A percentile compares a stretch with the other conserved stretches of the same genome.
These are phyloP conservation scores for Aspergillus oerlinghausenensis DNA, from an alignment of 2,329 filamentous ascomycete species.

Conservation along the genomic window DNA sequence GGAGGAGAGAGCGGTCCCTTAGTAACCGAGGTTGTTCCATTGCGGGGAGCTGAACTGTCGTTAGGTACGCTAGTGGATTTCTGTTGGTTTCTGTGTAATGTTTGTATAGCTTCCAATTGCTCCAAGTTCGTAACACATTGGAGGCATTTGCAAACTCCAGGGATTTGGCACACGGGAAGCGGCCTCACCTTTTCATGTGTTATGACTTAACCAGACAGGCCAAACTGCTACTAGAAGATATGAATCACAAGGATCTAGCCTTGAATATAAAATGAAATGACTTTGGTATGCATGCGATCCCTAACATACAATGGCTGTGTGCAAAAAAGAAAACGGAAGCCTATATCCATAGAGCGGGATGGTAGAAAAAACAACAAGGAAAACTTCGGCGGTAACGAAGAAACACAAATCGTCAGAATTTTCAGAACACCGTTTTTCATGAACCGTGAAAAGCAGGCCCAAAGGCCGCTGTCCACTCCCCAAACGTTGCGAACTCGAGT, in stretches of 20 bases:
- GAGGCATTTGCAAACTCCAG: not conserved
- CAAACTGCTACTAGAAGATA: not conserved
- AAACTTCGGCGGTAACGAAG: conserved; percentile 21
- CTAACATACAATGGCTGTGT: conserved; percentile 34
- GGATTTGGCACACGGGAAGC: not conserved
- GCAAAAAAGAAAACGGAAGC: conserved; percentile 29
- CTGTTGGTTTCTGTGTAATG: not conserved
- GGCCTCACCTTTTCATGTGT: not conserved
- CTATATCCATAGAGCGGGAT: conserved; percentile 37
- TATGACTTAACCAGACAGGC: not conserved
- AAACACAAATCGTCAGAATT: conserved; percentile 33
- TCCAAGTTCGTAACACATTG: not conserved
- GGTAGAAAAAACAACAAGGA: conserved; percentile 26
- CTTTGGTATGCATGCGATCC: conserved; percentile 34
- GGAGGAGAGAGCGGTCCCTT: not conserved
- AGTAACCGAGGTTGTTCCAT: not conserved
- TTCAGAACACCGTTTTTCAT: conserved; percentile 30
- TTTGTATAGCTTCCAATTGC: no score
- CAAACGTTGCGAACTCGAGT: not conserved
- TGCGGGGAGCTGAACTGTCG: not conserved
- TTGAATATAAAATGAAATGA: conserved; percentile 23
- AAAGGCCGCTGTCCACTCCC: conserved; percentile 10
- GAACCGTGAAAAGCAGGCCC: conserved; percentile 20
- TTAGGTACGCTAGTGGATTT: conserved; percentile 2
- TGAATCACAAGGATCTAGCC: not conserved